A percentile compares a stretch with the other conserved stretches of the same genome.
These are phyloP conservation scores for Sanguinoderma infundibulare DNA, from an alignment of 1,284 basidiomycete species.

Conservation along the genomic window DNA sequence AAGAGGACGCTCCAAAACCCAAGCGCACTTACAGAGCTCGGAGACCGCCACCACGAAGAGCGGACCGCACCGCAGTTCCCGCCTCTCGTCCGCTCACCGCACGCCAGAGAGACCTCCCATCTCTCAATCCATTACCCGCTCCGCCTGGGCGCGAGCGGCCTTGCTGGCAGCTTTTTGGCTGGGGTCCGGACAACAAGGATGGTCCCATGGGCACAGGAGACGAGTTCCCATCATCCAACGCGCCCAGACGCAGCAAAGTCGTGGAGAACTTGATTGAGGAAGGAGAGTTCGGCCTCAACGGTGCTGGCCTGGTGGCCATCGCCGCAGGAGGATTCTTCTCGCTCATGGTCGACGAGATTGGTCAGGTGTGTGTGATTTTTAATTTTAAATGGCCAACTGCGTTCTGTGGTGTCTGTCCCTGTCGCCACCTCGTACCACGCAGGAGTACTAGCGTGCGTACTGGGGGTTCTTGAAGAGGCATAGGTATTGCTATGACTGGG, in stretches of 20 bases:
- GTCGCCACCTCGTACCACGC: background rate
- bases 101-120: constrained; percentile 64
- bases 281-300: constrained; percentile 65
- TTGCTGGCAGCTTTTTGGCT: constrained; percentile 59
- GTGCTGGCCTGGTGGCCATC: constrained; percentile 75
- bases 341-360: constrained; percentile 82
- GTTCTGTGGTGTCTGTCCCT: constrained; percentile 1
- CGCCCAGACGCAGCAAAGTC: constrained; percentile 72
- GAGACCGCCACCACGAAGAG: background rate
- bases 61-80: background rate
- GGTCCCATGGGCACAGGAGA: constrained; percentile 88
- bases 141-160: constrained; percentile 20
- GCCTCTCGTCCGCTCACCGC: constrained; percentile 39
- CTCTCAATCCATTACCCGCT: constrained; percentile 15
- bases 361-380: constrained; percentile 61
- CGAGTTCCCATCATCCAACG: constrained; percentile 67
- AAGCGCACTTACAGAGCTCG: background rate
- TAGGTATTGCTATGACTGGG: background rate
- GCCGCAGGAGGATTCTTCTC: constrained; percentile 86
- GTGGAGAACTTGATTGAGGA: constrained; percentile 61
- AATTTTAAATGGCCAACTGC: background rate
- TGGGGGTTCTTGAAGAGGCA: background rate
- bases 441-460: constrained; percentile 1
- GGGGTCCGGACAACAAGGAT: constrained; percentile 82
- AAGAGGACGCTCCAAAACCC: background rate